Evolutionary conservation across 768 basidiomycete genomes (phyloP).

Genomic region (Tulasnella sp.): DNA sequence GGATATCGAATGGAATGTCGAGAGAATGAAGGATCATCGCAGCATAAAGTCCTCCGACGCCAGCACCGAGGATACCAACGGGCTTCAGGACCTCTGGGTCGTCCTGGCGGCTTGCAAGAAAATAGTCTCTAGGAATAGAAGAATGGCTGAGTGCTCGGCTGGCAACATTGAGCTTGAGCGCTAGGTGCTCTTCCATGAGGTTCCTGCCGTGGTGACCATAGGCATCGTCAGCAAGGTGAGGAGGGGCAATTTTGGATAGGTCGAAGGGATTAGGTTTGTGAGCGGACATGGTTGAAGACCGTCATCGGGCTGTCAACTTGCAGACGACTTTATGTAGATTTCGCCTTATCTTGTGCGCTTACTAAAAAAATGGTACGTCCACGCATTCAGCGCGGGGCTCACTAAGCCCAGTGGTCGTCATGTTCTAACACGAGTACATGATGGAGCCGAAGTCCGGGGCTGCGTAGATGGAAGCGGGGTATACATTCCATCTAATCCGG

Average conservation of each 20-base stretch:
- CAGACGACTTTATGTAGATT: neutral
- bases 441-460: too few relatives aligned
- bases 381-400: too few relatives aligned
- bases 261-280: neutral
- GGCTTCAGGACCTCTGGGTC: neutral
- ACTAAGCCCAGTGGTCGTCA: too few relatives aligned
- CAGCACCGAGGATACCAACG: conserved; percentile 30
- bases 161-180: neutral
- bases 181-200: neutral
- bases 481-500: too few relatives aligned
- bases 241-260: neutral
- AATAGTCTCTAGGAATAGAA: neutral
- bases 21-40: conserved; percentile 36
- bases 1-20: conserved; percentile 34
- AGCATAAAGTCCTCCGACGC: conserved; percentile 29
- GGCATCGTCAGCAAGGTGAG: neutral
- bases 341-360: too few relatives aligned
- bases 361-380: too few relatives aligned
- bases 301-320: neutral
- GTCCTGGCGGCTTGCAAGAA: neutral
- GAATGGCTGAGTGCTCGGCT: neutral
- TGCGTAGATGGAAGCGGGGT: too few relatives aligned
- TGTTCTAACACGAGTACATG: too few relatives aligned
- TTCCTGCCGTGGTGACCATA: neutral
- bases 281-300: neutral